Evolutionary conservation across 345 rosid species (phyloP), one percentile per base, ranked within the genome.

Genomic region (Zanthoxylum bungeanum): DNA sequence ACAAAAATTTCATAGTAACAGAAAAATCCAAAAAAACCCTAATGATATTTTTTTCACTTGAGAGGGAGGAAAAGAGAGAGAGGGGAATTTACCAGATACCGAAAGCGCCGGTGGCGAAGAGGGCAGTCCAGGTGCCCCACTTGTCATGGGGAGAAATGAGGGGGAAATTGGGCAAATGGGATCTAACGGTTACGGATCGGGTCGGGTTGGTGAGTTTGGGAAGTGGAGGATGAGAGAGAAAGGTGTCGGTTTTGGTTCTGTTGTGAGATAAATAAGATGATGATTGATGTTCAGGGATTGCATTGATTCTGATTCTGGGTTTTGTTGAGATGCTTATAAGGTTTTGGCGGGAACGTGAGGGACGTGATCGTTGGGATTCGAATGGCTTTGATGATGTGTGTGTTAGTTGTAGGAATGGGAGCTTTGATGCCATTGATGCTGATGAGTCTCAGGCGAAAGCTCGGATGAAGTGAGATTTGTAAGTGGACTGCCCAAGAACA

Each of bases 91-190:
- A 89, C 98, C 97, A 91, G 82, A 91, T 83, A 77, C 97, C 97
- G 34, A 91, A 82, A 72, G 96, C 93, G 11, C 91, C 89, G 9
- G 83, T 79, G 44, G 92, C 83, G 76, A 88, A 87, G 70, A 93
- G 96, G 10, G 91, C 86, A 55, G 96, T 84, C 98, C 96, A 93
- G 28, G 80, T 88, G 73, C 89, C 96, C 97, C 97, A 91, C 44
- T 82, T 82, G 64, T 90, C 98, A 60, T 84, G 76, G 1, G 94
- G 84, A 68, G 90, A 85, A 59, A 91, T 83, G 44, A 93, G 79
- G 66, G 98, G 95, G 67, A 76, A 73, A 51, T 51, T 84, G 4
- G 49, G 49, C 66, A 89, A 52, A 59, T 78, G 84, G 73, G 96
- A 93, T 64, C 87, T 73, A 50, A 82, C 89, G 19, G 80, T 51